These are phyloP conservation scores for Dactylellina parvicollis DNA, from an alignment of 2,329 filamentous ascomycete genomes.

Conservation along the genomic window DNA sequence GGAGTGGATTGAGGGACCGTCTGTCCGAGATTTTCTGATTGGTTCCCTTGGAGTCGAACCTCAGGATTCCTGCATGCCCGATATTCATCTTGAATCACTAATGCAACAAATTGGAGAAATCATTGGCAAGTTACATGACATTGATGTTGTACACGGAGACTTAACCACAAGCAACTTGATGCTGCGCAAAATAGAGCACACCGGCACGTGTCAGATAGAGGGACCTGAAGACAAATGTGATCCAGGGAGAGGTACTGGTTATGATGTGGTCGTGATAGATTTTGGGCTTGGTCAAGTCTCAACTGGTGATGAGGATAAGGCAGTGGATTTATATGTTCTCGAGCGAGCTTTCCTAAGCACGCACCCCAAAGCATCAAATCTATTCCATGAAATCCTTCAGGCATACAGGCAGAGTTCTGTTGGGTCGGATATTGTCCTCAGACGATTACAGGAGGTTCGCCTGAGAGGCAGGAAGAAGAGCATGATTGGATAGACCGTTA, in stretches of 20 bases:
- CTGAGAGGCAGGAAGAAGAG: conserved; percentile 95
- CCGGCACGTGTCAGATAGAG: not conserved
- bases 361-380: conserved; percentile 81
- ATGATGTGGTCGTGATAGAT: conserved; percentile 90
- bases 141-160: conserved; percentile 93
- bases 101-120: conserved; percentile 76
- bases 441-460: conserved; percentile 87
- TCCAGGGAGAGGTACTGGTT: conserved; percentile 63
- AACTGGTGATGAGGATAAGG: conserved; percentile 86
- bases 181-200: conserved; percentile 66
- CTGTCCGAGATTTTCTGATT: conserved; percentile 76
- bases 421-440: conserved; percentile 77
- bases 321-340: conserved; percentile 94
- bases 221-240: conserved; percentile 17
- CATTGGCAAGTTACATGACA: conserved; percentile 79
- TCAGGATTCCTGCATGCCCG: conserved; percentile 59
- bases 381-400: conserved; percentile 78
- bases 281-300: conserved; percentile 88
- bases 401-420: conserved; percentile 80
- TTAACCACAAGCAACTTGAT: conserved; percentile 98
- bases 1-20: conserved; percentile 82
- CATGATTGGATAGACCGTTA: conserved; percentile 79
- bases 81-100: conserved; percentile 68
- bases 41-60: conserved; percentile 67
- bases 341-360: conserved; percentile 95